Percentiles rank a stretch among this genome's conserved stretches.
Evolutionary conservation across 139 green algal genomes (phyloP).

Genomic region (Micromonas commoda): DNA sequence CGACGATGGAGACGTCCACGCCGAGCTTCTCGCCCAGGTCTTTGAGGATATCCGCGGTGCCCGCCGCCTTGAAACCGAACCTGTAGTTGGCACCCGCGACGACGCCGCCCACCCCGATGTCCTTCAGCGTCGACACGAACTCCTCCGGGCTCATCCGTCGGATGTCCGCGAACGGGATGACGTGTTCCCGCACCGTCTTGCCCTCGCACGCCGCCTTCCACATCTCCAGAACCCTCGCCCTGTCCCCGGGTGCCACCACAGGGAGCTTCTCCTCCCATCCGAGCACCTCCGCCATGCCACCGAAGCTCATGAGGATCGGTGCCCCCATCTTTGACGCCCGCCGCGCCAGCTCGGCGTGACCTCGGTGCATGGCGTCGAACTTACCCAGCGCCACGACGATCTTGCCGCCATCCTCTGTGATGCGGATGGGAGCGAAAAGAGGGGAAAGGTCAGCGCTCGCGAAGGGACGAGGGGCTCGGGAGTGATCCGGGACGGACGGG

Average conservation of each 20-base stretch:
- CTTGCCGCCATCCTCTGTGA: neutral
- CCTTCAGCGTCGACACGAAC: conserved; percentile 27
- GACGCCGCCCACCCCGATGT: conserved; percentile 21
- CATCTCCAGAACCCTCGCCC: conserved; percentile 6
- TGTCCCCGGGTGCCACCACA: conserved; percentile 24
- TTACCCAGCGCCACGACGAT: conserved; percentile 31
- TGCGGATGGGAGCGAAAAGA: no score
- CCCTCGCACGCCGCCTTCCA: conserved; percentile 11
- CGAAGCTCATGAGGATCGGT: conserved; percentile 28
- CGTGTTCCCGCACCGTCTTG: conserved; percentile 19
- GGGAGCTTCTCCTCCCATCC: conserved; percentile 15
- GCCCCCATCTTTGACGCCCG: conserved; percentile 13
- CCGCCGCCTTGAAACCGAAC: conserved; percentile 30
- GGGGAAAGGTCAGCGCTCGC: no score
- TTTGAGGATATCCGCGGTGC: conserved; percentile 10
- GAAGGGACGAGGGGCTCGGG: no score
- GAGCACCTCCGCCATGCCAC: conserved; percentile 33
- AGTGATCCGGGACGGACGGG: no score
- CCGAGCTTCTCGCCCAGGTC: conserved; percentile 27
- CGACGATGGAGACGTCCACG: conserved; percentile 23
- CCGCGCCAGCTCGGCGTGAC: conserved; percentile 14
- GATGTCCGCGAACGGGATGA: conserved; percentile 24
- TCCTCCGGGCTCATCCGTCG: conserved; percentile 23
- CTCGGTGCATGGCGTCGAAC: conserved; percentile 37
- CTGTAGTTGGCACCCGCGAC: conserved; percentile 34